Conservation (phyloP, 2,329 filamentous ascomycete genomes). For the Mollisia scopiformis region DNA sequence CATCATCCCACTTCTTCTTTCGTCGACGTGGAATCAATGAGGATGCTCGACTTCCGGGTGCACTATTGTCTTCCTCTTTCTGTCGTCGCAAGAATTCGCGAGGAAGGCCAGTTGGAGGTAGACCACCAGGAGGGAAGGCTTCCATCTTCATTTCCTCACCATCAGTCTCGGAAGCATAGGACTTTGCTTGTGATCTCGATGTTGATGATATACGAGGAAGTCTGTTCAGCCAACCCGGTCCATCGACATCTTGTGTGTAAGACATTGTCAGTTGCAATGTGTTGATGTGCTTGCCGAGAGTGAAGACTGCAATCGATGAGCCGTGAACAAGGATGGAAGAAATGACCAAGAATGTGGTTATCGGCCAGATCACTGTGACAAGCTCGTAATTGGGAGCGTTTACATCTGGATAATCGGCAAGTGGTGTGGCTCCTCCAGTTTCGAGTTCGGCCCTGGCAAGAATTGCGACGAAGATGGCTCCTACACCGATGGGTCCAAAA, state of each 20-base stretch:
- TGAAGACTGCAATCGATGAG: conserved; percentile 98
- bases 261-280: conserved; percentile 94
- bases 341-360: conserved; percentile 92
- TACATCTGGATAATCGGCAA: conserved; percentile 60
- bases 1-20: conserved; percentile 69
- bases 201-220: conserved; percentile 71
- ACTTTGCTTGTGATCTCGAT: conserved; percentile 81
- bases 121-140: conserved; percentile 66
- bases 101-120: conserved; percentile 73
- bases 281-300: conserved; percentile 96
- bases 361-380: conserved; percentile 90
- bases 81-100: conserved; percentile 82
- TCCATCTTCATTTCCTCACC: conserved; percentile 64
- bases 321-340: conserved; percentile 94
- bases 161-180: conserved; percentile 78
- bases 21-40: conserved; percentile 63
- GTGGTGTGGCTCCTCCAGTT: conserved; percentile 70
- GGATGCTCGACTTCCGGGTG: conserved; percentile 59
- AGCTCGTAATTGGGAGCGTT: conserved; percentile 63
- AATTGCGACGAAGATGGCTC: conserved; percentile 94
- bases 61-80: conserved; percentile 70
- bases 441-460: conserved; percentile 92
- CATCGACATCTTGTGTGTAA: conserved; percentile 89
- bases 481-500: conserved; percentile 96
- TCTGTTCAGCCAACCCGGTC: conserved; percentile 92